Evolutionary conservation across 139 green algal species (phyloP), one percentile per base, ranked within the genome.

Genomic region (Raphidocelis subcapitata): DNA sequence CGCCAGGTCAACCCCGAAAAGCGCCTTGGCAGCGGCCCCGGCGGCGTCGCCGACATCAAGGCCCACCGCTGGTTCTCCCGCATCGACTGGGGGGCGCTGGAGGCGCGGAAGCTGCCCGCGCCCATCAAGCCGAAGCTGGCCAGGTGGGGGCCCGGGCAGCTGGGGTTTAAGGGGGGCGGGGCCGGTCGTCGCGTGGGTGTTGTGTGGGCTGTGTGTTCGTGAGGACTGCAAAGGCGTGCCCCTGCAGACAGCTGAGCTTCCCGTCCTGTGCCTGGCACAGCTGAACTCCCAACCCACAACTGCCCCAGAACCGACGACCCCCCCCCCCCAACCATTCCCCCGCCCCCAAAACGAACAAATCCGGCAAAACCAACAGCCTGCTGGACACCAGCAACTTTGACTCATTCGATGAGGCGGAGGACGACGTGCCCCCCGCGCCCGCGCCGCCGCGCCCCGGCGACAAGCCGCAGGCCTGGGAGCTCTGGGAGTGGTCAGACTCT

Each of bases 301-400:
- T n/a, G n/a, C n/a, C n/a, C n/a, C n/a, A n/a, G n/a, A n/a, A n/a
- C n/a, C n/a, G n/a, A n/a, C n/a, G n/a, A n/a, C n/a, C n/a, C n/a
- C n/a, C n/a, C n/a, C n/a, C n/a, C n/a, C n/a, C n/a, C n/a, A n/a
- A n/a, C n/a, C n/a, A n/a, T n/a, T n/a, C n/a, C n/a, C n/a, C n/a
- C n/a, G n/a, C n/a, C n/a, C n/a, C n/a, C n/a, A n/a, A n/a, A n/a
- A n/a, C n/a, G n/a, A n/a, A n/a, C n/a, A n/a, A n/a, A n/a, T n/a
- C n/a, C n/a, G n/a, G n/a, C n/a, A n/a, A n/a, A n/a, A n/a, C n/a
- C n/a, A 72, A 77, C 14, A 87, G 83, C 69, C 81, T 83, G 46
- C 72, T 88, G 49, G 87, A 92, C 80, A 92, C 87, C 0, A 88
- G 79, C 49, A 90, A 92, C 80, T 92, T 92, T 77, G 87, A 90